Conservation (phyloP, 2,329 filamentous ascomycete genomes). For the Aspergillus texensis region DNA sequence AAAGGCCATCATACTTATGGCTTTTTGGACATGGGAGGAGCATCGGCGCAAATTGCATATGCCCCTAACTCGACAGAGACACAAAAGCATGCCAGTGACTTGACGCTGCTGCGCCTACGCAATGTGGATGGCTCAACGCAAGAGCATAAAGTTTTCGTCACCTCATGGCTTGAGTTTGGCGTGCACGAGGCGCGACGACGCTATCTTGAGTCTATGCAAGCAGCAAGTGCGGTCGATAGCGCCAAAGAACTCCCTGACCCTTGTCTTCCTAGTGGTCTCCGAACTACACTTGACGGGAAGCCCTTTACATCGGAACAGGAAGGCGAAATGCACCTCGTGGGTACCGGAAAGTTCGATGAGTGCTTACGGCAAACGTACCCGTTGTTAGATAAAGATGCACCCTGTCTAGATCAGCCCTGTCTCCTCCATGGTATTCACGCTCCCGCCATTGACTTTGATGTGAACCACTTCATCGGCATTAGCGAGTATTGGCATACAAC, state of each 20-base stretch:
- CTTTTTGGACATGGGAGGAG: constrained; percentile 97
- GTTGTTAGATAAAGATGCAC: constrained; percentile 83
- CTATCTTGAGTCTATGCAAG: constrained; percentile 77
- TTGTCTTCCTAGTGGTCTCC: constrained; percentile 79
- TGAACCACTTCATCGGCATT: constrained; percentile 97
- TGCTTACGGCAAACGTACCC: constrained; percentile 83
- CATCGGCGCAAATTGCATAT: constrained; percentile 96
- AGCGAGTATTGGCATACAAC: constrained; percentile 99
- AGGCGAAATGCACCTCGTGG: constrained; percentile 63
- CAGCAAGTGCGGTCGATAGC: constrained; percentile 62
- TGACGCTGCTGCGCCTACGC: constrained; percentile 83
- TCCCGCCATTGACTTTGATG: constrained; percentile 92
- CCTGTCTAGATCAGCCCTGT: constrained; percentile 82
- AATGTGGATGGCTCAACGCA: constrained; percentile 74
- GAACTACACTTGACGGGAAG: constrained; percentile 72
- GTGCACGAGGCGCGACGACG: constrained; percentile 87
- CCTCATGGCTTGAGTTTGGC: constrained; percentile 97
- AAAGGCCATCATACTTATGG: constrained; percentile 93
- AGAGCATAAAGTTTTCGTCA: constrained; percentile 91
- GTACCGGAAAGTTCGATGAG: constrained; percentile 84
- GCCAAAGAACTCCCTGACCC: constrained; percentile 80
- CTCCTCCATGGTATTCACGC: constrained; percentile 89
- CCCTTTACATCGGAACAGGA: constrained; percentile 46
- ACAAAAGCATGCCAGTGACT: constrained; percentile 82
- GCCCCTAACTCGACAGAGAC: constrained; percentile 91